These are phyloP conservation scores for Colletotrichum coccodes DNA, from an alignment of 2,329 filamentous ascomycete genomes.

Conservation along the genomic window DNA sequence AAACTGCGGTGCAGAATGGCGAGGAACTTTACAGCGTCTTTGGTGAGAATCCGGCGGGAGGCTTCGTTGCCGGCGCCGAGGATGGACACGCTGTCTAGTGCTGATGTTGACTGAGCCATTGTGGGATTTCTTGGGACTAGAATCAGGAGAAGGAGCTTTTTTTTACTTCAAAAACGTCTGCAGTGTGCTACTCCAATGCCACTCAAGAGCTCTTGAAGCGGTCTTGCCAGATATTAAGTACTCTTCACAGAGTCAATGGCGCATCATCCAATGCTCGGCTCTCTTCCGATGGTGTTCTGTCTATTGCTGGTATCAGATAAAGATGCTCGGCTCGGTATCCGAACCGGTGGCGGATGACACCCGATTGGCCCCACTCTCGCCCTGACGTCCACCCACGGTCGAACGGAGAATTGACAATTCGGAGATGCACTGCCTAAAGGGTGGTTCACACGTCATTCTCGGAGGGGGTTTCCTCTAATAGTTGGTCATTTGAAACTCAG, in stretches of 20 bases:
- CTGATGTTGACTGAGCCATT: conserved; percentile 16
- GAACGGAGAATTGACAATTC: conserved; percentile 6
- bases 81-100: conserved; percentile 70
- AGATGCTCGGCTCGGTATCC: conserved; percentile 1
- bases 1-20: conserved; percentile 88
- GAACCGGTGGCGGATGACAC: conserved; percentile 1
- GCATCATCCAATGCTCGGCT: conserved; percentile 1
- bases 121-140: background rate
- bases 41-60: conserved; percentile 84
- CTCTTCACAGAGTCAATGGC: background rate
- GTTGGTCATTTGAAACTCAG: background rate
- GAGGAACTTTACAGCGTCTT: conserved; percentile 84
- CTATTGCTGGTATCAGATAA: background rate
- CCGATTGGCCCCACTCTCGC: conserved; percentile 21
- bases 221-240: background rate
- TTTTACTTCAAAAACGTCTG: background rate
- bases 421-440: background rate
- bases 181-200: background rate
- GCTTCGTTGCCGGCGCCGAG: conserved; percentile 77
- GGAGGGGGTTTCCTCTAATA: background rate
- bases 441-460: background rate
- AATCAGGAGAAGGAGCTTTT: background rate
- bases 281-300: conserved; percentile 12
- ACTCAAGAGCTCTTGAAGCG: background rate
- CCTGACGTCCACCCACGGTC: conserved; percentile 4